A percentile compares a stretch with the other conserved stretches of the same genome.
These are phyloP conservation scores for Paramecium sonneborni DNA, from an alignment of 73 alveolate genomes.

Conservation along the genomic window DNA sequence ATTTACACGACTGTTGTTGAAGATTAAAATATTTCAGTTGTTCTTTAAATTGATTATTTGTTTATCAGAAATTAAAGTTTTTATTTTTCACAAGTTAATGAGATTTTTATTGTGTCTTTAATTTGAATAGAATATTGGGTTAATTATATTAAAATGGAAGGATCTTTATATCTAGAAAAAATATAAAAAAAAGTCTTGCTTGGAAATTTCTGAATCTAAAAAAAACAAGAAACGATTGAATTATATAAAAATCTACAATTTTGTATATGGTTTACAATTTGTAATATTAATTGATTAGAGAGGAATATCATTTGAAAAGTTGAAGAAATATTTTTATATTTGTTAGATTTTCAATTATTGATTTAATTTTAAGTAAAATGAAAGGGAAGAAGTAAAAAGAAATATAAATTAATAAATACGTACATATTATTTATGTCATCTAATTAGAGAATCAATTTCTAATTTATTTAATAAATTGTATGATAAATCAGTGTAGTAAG, in stretches of 20 bases:
- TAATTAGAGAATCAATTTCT: too few species aligned
- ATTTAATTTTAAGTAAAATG: too few species aligned
- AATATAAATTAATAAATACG: too few species aligned
- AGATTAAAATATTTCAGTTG: neutral
- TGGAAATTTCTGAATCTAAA: neutral
- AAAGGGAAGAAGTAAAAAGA: neutral
- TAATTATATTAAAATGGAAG: neutral
- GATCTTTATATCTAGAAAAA: neutral
- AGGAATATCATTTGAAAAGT: slow-evolving; percentile 74
- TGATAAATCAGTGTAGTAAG: neutral
- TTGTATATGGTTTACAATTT: slow-evolving; percentile 74
- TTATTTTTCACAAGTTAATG: neutral
- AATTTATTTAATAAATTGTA: neutral
- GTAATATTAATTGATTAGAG: slow-evolving; percentile 94
- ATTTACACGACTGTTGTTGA: neutral
- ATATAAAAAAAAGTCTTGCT: neutral
- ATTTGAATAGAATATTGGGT: neutral
- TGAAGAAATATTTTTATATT: slow-evolving; percentile 74
- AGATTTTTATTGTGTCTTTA: neutral
- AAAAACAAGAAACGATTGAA: neutral
- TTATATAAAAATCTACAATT: neutral
- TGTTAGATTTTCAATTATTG: too few species aligned
- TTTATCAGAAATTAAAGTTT: neutral
- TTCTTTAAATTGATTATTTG: neutral
- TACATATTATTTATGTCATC: too few species aligned